Base-by-base conservation (phyloP, 257 asterid species). In the Solanum commersonii region DNA sequence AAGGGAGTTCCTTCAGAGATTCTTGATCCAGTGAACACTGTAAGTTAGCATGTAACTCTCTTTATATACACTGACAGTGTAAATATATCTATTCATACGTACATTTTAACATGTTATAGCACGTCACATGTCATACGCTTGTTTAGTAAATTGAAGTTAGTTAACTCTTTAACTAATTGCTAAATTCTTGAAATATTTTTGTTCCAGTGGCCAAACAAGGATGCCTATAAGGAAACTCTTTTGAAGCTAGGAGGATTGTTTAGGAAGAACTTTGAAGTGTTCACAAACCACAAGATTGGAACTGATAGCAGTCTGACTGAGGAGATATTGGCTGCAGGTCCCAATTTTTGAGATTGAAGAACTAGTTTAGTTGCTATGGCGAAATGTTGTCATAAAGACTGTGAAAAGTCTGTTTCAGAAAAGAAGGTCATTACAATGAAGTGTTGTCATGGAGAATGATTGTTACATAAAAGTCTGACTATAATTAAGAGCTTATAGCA, bases 1-100 rank as follows among this genome's bases (percentile, higher is more conserved):
- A 96, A 94, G 85, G 98, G 99, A 0, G 95, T 97, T 84, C 98
- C 99, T 87, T 94, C 98, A 13, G 95, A 97, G 86, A 96, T 97
- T 78, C 90, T 97, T 86, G 96, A 95, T 72, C 98, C 99, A 16
- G 90, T 87, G 89, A 96, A 97, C 91, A 91, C 97, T 3, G 98
- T 96, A 90, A 96, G 98, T 90, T 90, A 40, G 10, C 84, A 42
- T 86, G 22, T 49, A 42, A 13, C 35, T 12, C 10, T 27, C 4
- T 3, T 44, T 79, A 79, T 79, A 11, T 6, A 27, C 25, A 0
- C 60, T 77, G 8, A 40, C 11, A 76, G 56, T 76, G 1, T 76
- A 23, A 23, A 74, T 11, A 12, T 1, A n/a, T 13, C 6, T 12
- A n/a, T 76, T 8, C 25, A 8, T 40, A 40, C 35, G 7, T 7